Conservation (phyloP, 2,329 filamentous ascomycete species). For the Akanthomyces muscarius region DNA sequence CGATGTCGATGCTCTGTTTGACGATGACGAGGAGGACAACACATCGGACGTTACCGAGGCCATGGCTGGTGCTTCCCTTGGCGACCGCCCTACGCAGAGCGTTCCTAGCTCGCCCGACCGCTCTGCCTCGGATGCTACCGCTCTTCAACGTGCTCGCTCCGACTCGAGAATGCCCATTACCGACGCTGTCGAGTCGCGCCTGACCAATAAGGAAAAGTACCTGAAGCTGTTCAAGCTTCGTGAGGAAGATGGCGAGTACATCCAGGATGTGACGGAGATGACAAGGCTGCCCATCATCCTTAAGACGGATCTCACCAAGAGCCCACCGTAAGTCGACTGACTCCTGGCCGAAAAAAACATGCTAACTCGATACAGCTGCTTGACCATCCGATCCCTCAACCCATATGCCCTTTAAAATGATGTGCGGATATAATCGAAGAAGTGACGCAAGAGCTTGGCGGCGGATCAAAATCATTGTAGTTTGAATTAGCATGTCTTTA, state of each 20-base stretch:
- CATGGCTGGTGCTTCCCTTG: slow-evolving; percentile 84
- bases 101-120: slow-evolving; percentile 87
- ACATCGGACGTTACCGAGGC: slow-evolving; percentile 85
- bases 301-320: slow-evolving; percentile 98
- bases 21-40: slow-evolving; percentile 78
- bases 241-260: slow-evolving; percentile 91
- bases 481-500: slow-evolving; percentile 9
- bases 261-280: slow-evolving; percentile 98
- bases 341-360: not conserved
- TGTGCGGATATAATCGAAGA: not conserved
- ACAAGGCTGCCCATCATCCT: slow-evolving; percentile 94
- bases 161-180: slow-evolving; percentile 82
- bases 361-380: slow-evolving; percentile 51
- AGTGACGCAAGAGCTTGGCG: not conserved
- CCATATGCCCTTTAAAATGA: slow-evolving; percentile 60
- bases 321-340: slow-evolving; percentile 82
- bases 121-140: slow-evolving; percentile 62
- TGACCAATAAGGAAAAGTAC: slow-evolving; percentile 96
- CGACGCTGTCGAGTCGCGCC: slow-evolving; percentile 72
- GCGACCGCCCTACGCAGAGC: slow-evolving; percentile 88
- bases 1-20: slow-evolving; percentile 92
- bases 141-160: slow-evolving; percentile 82
- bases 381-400: slow-evolving; percentile 81
- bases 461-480: slow-evolving; percentile 4
- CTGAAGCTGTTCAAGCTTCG: slow-evolving; percentile 82